A percentile compares a stretch with the other conserved stretches of the same genome.
phyloP scores from a whole-genome alignment of 768 basidiomycete species.

The Cystobasidium tubakii region DNA sequence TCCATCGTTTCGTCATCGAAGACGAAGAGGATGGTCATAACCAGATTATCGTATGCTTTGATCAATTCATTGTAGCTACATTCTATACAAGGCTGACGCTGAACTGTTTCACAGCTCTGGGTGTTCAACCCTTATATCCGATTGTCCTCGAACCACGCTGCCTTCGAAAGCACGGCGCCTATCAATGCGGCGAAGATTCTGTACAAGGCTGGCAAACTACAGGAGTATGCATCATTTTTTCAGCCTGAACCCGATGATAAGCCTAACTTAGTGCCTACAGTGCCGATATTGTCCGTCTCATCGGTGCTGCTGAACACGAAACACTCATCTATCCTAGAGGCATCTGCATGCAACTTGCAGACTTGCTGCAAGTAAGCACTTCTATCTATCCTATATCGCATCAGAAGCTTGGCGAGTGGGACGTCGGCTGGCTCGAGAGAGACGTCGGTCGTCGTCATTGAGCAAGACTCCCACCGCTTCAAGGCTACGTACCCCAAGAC shows the following conservation, averaged over 20 bases:
- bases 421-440: conserved; percentile 49
- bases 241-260: no score
- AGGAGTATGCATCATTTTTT: conserved; percentile 50
- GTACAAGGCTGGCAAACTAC: conserved; percentile 54
- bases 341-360: conserved; percentile 66
- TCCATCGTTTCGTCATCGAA: conserved; percentile 78
- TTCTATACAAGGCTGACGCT: neutral
- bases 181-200: conserved; percentile 26
- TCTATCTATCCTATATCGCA: conserved; percentile 45
- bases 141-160: conserved; percentile 57
- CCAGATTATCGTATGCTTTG: conserved; percentile 63
- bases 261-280: no score
- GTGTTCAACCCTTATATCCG: conserved; percentile 84
- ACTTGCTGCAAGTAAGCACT: conserved; percentile 67
- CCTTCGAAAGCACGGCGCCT: neutral
- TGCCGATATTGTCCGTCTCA: conserved; percentile 52
- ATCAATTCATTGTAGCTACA: neutral
- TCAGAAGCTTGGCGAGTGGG: conserved; percentile 47
- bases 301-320: conserved; percentile 72
- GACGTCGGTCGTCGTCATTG: neutral
- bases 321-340: conserved; percentile 78
- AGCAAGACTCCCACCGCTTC: no score
- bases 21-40: conserved; percentile 81
- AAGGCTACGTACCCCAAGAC: no score
- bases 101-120: conserved; percentile 63